Evolutionary conservation across 1,284 basidiomycete genomes (phyloP), one percentile per base, ranked within the genome.

Genomic region (Rhizoctonia solani): DNA sequence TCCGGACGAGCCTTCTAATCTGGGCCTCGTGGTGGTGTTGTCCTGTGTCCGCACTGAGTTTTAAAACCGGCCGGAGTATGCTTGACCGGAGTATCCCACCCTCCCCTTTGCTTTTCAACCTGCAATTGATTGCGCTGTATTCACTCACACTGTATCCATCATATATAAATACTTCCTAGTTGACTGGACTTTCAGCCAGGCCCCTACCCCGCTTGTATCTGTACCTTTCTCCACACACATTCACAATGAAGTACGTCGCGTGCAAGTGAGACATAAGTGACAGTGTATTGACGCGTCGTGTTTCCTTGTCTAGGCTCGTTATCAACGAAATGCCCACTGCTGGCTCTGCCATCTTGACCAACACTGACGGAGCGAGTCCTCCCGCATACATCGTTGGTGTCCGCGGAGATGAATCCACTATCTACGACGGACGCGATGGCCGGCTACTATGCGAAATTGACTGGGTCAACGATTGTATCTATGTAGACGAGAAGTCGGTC

Each of bases 261-360:
- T 19, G 50, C 37, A 47, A 4, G 4, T 63, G 58, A 53, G 61
- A 46, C 50, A 65, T 65, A 53, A 53, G n/a, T n/a, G n/a, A n/a
- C n/a, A n/a, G n/a, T n/a, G 23, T 44, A 14, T 54, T 46, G 13
- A 27, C 61, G 61, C 61, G 61, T n/a, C n/a, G n/a, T n/a, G n/a
- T n/a, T n/a, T n/a, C n/a, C n/a, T n/a, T n/a, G n/a, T n/a, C 54
- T 39, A 65, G 61, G 37, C 61, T 65, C 13, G 50, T 44, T 29
- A 65, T 65, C 50, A 65, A 65, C 50, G 61, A 65, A 2, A 65
- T 65, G 61, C 50, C 61, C 3, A 65, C 61, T 23, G 61, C 61
- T 23, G 53, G 61, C 61, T 53, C 61, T 39, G 61, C 61, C 27
- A 65, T 65, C 61, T 50, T 65, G 9, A 50, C 50, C 27, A 65